A percentile compares a stretch with the other conserved stretches of the same genome.
These are phyloP conservation scores for Anthracocystis walkeri DNA, from an alignment of 1,284 basidiomycete genomes.

Conservation along the genomic window DNA sequence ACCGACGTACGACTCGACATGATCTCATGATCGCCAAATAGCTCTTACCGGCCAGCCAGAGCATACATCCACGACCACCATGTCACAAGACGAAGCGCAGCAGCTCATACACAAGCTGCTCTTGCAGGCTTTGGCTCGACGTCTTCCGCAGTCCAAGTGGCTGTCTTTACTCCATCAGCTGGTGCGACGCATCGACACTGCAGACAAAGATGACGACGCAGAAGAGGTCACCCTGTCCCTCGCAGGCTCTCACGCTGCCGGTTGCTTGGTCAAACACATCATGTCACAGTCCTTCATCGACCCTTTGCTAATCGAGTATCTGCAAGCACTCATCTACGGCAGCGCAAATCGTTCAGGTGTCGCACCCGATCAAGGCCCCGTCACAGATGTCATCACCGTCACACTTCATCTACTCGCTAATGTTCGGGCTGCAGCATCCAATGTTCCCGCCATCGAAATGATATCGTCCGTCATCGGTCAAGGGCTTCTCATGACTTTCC, in stretches of 20 bases:
- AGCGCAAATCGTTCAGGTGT: conserved; percentile 33
- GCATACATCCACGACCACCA: conserved; percentile 1
- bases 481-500: conserved; percentile 42
- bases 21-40: background rate
- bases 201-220: background rate
- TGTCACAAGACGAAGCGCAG: conserved; percentile 31
- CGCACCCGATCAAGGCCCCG: conserved; percentile 36
- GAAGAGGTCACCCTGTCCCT: background rate
- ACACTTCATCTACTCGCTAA: conserved; percentile 39
- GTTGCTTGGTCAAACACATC: conserved; percentile 25
- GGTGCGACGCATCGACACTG: conserved; percentile 20
- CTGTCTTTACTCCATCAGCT: conserved; percentile 43
- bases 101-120: conserved; percentile 44
- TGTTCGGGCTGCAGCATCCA: conserved; percentile 11
- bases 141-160: conserved; percentile 41
- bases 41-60: background rate
- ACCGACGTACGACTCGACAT: background rate
- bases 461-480: conserved; percentile 49
- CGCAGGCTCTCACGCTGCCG: conserved; percentile 22
- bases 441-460: conserved; percentile 37
- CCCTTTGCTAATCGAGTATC: conserved; percentile 44
- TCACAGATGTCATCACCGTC: conserved; percentile 46
- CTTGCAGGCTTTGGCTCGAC: conserved; percentile 29
- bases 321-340: conserved; percentile 44
- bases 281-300: conserved; percentile 39